Evolutionary conservation across 2,329 filamentous ascomycete species (phyloP), one percentile per base, ranked within the genome.

Genomic region (Davidsoniella neocaledoniae): DNA sequence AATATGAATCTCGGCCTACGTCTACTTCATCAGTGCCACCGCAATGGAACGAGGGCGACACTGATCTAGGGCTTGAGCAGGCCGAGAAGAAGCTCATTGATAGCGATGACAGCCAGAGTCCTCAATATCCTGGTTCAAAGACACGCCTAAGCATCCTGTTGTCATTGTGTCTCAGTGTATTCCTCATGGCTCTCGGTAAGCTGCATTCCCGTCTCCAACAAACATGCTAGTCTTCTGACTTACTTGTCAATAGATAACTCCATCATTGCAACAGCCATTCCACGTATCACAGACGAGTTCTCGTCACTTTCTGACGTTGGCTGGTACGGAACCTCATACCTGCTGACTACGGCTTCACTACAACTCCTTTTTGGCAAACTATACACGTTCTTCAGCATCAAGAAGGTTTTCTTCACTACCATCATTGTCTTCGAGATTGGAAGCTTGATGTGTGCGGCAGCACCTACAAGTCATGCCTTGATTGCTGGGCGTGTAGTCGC

Each of bases 261-360:
- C 16, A 68, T 69, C 51, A 66, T 69, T 45, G 64, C 66, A 7
- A 68, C 66, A 1, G 66, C 67, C 2, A 67, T 69, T 49, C 66
- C 67, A 3, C 62, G 61, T 26, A 69, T 69, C 53, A 69, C 66
- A 0, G 60, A 65, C 52, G 59, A 65, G 12, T 67, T 69, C 57
- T 59, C 66, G 21, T 64, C 66, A 44, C 59, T 72, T 5, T 60
- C 64, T 6, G 68, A 73, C 49, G 65, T 74, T 9, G 68, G 67
- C 43, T 74, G 71, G 70, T 73, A 73, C 52, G 69, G 67, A 2
- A 62, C 58, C 5, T 63, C 66, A 39, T 68, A 68, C 54, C 59
- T 68, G 54, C 62, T 70, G 26, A 66, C 67, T 2, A 60, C 62
- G 4, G 59, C 63, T 25, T 62, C 66, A 1, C 61, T 68, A 14